phyloP scores from a whole-genome alignment of 129 eudicot species.

The Silybum marianum region DNA sequence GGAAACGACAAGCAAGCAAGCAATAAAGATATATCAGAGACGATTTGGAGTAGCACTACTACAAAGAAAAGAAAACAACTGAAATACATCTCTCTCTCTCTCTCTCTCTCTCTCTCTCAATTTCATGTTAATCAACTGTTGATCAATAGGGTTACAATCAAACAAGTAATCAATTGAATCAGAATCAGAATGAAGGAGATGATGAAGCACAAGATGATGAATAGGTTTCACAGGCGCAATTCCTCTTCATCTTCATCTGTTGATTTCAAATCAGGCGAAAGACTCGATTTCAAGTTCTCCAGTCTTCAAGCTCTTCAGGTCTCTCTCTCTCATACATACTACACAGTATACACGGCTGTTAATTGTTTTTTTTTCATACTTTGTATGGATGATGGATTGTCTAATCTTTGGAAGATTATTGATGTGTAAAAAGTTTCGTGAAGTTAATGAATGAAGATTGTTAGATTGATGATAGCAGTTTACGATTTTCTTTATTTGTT shows the following conservation, averaged over 20 bases:
- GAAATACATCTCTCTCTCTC: slow-evolving; percentile 11
- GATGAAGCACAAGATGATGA: slow-evolving; percentile 56
- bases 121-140: slow-evolving; percentile 5
- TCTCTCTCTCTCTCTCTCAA: background rate
- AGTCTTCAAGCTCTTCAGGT: slow-evolving; percentile 79
- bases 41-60: slow-evolving; percentile 31
- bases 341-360: background rate
- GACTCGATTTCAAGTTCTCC: slow-evolving; percentile 59
- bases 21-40: background rate
- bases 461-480: background rate
- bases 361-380: background rate
- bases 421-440: slow-evolving; percentile 9
- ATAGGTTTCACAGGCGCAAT: slow-evolving; percentile 44
- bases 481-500: slow-evolving; percentile 7
- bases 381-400: slow-evolving; percentile 1
- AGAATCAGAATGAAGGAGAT: slow-evolving; percentile 39
- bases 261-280: slow-evolving; percentile 44
- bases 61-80: background rate
- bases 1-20: slow-evolving; percentile 27
- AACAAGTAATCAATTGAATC: background rate
- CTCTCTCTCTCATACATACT: background rate
- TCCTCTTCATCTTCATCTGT: slow-evolving; percentile 41
- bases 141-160: background rate
- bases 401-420: background rate
- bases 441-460: slow-evolving; percentile 6